phyloP scores from a whole-genome alignment of 257 asterid genomes.

The Primulina huaijiensis region DNA sequence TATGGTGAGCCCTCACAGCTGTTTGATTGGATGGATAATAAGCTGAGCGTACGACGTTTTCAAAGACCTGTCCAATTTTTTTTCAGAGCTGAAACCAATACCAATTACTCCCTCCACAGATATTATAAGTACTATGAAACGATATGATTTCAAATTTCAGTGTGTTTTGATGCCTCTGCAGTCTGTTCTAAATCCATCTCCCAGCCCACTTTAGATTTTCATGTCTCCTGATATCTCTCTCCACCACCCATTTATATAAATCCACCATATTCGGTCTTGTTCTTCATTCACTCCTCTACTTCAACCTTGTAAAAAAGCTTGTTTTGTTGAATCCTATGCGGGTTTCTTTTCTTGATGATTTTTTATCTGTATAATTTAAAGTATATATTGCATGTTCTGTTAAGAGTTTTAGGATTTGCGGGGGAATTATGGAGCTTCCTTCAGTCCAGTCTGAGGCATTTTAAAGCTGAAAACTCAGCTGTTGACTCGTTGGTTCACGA shows the following conservation, averaged over 20 bases:
- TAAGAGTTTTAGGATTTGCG: constrained; percentile 24
- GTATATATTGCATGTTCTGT: too few relatives aligned
- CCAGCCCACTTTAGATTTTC: constrained; percentile 38
- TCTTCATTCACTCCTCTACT: background rate
- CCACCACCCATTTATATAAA: constrained; percentile 15
- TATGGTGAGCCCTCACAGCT: constrained; percentile 37
- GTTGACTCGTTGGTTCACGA: constrained; percentile 87
- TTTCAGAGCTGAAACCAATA: constrained; percentile 9
- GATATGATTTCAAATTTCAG: background rate
- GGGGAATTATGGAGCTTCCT: constrained; percentile 64
- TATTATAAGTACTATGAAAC: background rate
- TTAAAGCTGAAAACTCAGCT: constrained; percentile 52
- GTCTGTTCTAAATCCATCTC: constrained; percentile 36
- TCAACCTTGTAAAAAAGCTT: background rate
- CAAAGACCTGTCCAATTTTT: constrained; percentile 20
- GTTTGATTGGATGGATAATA: constrained; percentile 47
- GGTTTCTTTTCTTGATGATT: background rate
- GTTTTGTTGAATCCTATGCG: background rate
- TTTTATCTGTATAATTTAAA: too few relatives aligned
- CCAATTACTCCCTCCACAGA: background rate
- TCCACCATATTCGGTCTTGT: background rate
- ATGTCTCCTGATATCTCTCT: constrained; percentile 31
- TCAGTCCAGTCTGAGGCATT: constrained; percentile 58
- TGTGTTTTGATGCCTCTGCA: constrained; percentile 7
- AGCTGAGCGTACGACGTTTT: constrained; percentile 29